phyloP scores from a whole-genome alignment of 2,329 filamentous ascomycete genomes.

The Stagonosporopsis chrysanthemi region DNA sequence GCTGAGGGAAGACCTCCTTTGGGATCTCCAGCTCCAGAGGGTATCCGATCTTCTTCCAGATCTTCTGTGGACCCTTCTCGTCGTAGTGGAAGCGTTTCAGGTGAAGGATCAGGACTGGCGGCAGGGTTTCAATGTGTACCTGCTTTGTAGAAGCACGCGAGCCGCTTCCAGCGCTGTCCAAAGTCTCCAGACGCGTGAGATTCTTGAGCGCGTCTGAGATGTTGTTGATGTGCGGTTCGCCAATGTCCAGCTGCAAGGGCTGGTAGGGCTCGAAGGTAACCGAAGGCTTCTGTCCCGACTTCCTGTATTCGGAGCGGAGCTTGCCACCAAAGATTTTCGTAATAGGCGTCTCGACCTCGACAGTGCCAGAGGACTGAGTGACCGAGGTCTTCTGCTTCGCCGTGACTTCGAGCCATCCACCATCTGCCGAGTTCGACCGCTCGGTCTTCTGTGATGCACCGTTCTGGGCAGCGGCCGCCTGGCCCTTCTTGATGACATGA shows the following conservation, averaged over 20 bases:
- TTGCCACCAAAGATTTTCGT: constrained; percentile 95
- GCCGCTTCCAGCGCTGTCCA: constrained; percentile 82
- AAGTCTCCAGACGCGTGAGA: constrained; percentile 80
- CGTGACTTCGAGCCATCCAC: constrained; percentile 94
- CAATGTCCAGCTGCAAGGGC: constrained; percentile 93
- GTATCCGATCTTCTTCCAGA: constrained; percentile 98
- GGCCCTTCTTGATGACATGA: constrained; percentile 70
- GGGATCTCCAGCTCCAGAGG: constrained; percentile 94
- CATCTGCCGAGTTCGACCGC: constrained; percentile 56
- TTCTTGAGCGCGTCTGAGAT: constrained; percentile 90
- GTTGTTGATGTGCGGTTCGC: constrained; percentile 82
- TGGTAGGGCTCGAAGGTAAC: constrained; percentile 94
- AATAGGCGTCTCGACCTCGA: constrained; percentile 78
- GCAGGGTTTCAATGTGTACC: constrained; percentile 89
- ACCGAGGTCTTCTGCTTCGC: constrained; percentile 87
- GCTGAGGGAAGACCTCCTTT: constrained; percentile 82
- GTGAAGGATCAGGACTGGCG: constrained; percentile 90
- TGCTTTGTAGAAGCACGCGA: constrained; percentile 87
- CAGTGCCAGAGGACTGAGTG: constrained; percentile 82
- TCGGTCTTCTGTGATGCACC: constrained; percentile 56
- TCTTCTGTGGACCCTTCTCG: constrained; percentile 88
- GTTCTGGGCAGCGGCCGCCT: constrained; percentile 38
- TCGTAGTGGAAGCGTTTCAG: constrained; percentile 98
- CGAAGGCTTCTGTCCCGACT: constrained; percentile 86
- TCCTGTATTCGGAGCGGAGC: constrained; percentile 85